These are phyloP conservation scores for Botryobasidium botryosum DNA, from an alignment of 768 basidiomycete species.

Conservation along the genomic window DNA sequence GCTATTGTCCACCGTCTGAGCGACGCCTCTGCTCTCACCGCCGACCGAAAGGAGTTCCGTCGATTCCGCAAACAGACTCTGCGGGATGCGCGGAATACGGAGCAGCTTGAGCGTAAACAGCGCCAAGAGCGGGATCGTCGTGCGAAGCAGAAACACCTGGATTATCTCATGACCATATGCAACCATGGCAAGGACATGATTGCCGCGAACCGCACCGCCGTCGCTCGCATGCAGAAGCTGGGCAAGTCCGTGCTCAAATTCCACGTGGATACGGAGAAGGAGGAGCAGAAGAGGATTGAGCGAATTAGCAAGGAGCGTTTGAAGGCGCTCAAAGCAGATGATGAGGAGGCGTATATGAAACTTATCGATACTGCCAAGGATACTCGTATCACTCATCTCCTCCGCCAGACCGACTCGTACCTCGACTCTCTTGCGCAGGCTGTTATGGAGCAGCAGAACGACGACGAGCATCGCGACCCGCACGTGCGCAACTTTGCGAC, in stretches of 20 bases:
- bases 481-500: constrained; percentile 31
- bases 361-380: constrained; percentile 98
- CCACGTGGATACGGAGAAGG: constrained; percentile 86
- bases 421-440: constrained; percentile 91
- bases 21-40: constrained; percentile 74
- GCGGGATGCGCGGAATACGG: constrained; percentile 78
- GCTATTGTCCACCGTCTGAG: constrained; percentile 73
- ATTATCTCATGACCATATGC: constrained; percentile 78
- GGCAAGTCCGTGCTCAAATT: constrained; percentile 67
- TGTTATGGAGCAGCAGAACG: constrained; percentile 81
- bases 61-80: constrained; percentile 70
- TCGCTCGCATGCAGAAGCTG: constrained; percentile 41
- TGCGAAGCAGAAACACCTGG: constrained; percentile 92
- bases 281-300: constrained; percentile 95
- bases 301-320: constrained; percentile 93
- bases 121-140: constrained; percentile 81
- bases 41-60: constrained; percentile 85
- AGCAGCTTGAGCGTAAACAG: constrained; percentile 80
- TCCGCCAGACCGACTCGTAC: constrained; percentile 86
- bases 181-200: constrained; percentile 60
- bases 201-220: constrained; percentile 38
- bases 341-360: constrained; percentile 99
- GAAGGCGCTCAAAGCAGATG: constrained; percentile 90
- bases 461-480: constrained; percentile 26
- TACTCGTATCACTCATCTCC: constrained; percentile 90